Evolutionary conservation across 1,139 yeast genomes (phyloP).

Genomic region (Wickerhamiella pararugosa): DNA sequence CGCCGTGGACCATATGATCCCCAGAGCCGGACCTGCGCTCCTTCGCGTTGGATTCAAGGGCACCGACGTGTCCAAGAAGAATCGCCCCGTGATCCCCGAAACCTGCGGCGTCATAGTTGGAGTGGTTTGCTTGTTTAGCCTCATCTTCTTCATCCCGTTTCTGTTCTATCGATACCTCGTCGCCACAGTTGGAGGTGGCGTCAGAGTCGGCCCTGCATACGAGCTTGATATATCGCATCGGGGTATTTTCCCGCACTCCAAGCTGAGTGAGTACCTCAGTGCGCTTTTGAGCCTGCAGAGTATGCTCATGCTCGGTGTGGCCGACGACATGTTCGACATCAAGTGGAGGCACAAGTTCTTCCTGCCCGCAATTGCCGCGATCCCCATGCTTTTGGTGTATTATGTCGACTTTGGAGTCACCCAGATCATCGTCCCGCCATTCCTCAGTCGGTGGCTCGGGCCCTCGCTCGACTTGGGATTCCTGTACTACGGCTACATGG

Average conservation of each 20-base stretch:
- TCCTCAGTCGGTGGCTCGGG: conserved; percentile 31
- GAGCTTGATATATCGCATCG: conserved; percentile 9
- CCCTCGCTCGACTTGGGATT: conserved; percentile 59
- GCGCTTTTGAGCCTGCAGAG: conserved; percentile 73
- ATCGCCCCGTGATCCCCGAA: conserved; percentile 70
- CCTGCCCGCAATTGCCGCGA: conserved; percentile 84
- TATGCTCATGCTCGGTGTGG: conserved; percentile 72
- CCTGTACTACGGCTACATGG: conserved; percentile 79
- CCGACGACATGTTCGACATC: conserved; percentile 89
- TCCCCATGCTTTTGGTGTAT: conserved; percentile 81
- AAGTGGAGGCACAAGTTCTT: conserved; percentile 97
- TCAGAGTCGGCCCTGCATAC: conserved; percentile 30
- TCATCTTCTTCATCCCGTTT: conserved; percentile 81
- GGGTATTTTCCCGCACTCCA: conserved; percentile 62
- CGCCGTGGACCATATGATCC: conserved; percentile 9
- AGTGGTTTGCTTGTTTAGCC: conserved; percentile 58
- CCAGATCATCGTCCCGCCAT: conserved; percentile 69
- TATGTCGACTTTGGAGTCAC: conserved; percentile 92
- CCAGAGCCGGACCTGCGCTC: conserved; percentile 37
- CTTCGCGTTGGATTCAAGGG: conserved; percentile 71
- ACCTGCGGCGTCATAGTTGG: conserved; percentile 85
- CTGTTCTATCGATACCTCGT: conserved; percentile 70
- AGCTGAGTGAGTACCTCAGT: conserved; percentile 71
- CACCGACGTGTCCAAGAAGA: conserved; percentile 58
- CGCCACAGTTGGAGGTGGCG: conserved; percentile 41